These are phyloP conservation scores for Astrephomene gubernaculifera DNA, from an alignment of 139 green algal genomes.

Conservation along the genomic window DNA sequence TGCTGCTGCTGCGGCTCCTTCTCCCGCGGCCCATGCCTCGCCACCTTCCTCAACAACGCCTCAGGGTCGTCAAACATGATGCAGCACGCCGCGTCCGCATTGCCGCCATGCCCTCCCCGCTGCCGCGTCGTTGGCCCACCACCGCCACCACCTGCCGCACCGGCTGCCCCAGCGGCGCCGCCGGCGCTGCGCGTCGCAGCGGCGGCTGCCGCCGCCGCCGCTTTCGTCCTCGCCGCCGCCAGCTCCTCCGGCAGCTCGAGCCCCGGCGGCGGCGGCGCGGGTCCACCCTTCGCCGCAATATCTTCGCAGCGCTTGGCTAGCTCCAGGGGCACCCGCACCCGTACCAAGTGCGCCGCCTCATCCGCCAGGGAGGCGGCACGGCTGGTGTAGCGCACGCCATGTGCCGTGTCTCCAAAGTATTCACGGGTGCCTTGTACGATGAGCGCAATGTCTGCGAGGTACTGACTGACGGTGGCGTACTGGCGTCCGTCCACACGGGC, in stretches of 20 bases:
- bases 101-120: neutral
- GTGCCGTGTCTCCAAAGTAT: neutral
- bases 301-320: conserved; percentile 63
- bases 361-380: conserved; percentile 62
- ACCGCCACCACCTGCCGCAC: neutral
- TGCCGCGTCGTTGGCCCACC: neutral
- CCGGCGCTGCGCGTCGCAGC: neutral
- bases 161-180: neutral
- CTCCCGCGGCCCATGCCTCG: neutral
- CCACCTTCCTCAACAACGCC: neutral
- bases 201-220: neutral
- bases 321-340: conserved; percentile 48
- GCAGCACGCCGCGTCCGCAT: neutral
- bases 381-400: conserved; percentile 40
- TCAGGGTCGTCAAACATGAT: conserved; percentile 19
- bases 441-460: conserved; percentile 73
- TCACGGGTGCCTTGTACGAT: conserved; percentile 56
- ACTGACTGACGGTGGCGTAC: conserved; percentile 72
- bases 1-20: conserved; percentile 14
- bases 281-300: conserved; percentile 61
- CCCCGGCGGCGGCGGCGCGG: conserved; percentile 55
- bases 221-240: conserved; percentile 31
- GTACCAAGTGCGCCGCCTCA: conserved; percentile 53
- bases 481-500: conserved; percentile 68
- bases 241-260: conserved; percentile 27